These are phyloP conservation scores for Ilex asprella DNA, from an alignment of 257 asterid species.

Conservation along the genomic window DNA sequence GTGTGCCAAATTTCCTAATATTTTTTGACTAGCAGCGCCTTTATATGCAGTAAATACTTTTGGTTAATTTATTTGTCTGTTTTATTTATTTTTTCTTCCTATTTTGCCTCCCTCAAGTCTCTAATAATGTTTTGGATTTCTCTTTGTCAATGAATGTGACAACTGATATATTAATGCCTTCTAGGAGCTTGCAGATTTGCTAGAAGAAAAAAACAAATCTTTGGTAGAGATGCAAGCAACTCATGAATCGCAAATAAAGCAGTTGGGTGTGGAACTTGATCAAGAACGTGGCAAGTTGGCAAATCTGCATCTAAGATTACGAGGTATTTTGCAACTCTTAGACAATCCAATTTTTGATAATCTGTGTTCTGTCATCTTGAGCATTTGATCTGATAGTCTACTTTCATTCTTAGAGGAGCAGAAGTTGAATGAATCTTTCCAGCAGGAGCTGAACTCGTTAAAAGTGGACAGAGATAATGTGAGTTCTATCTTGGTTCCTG, in stretches of 20 bases:
- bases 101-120: neutral
- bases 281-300: conserved; percentile 58
- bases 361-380: too few relatives aligned
- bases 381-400: conserved; percentile 20
- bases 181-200: conserved; percentile 73
- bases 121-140: too few relatives aligned
- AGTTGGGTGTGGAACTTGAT: conserved; percentile 53
- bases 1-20: neutral
- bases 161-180: conserved; percentile 41
- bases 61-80: neutral
- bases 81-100: neutral
- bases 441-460: conserved; percentile 63
- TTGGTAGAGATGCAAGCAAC: conserved; percentile 51
- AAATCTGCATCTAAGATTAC: conserved; percentile 43
- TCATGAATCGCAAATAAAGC: conserved; percentile 60
- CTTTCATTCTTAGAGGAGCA: conserved; percentile 65
- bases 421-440: conserved; percentile 58
- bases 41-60: neutral
- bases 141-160: conserved; percentile 6
- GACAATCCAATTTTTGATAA: conserved; percentile 8
- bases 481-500: conserved; percentile 27
- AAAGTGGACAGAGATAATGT: conserved; percentile 63
- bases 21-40: neutral
- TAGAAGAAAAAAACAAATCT: conserved; percentile 54
- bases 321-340: conserved; percentile 42